Base-by-base conservation (phyloP, 2,329 filamentous ascomycete species). In the Dendrostoma leiphaemia region DNA sequence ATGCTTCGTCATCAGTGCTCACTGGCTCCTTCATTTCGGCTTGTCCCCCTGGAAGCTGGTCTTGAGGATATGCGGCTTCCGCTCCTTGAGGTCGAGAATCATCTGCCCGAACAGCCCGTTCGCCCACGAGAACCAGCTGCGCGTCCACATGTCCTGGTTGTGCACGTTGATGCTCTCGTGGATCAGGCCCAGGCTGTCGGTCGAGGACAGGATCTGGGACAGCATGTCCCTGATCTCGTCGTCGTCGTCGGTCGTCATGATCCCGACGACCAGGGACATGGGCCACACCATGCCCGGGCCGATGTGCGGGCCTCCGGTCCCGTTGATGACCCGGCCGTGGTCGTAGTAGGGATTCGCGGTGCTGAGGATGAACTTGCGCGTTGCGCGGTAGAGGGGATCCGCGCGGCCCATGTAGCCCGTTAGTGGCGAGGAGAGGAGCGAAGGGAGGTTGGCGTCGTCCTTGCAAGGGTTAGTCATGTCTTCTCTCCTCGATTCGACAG, bases 51-150 rank as follows among this genome's bases (percentile, higher is more conserved):
- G 51, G 61, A 77, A 83, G 61, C 74, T 82, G 58, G 63, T 71
- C 28, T 64, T 62, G 28, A 84, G 68, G 54, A 96, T 66, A 63
- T 85, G 75, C 10, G 90, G 90, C 67, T 90, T 90, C 67, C 90
- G 76, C 60, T 83, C 79, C 43, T 85, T 84, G 48, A 96, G 69
- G 71, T 93, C 88, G 28, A 94, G 70, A 53, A 94, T 81, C 56
- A 89, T 90, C 73, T 93, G 88, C 12, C 89, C 88, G 70, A 92
- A 94, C n/a, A 95, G 82, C 0, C 88, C 90, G 66, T 94, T 94
- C 13, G 90, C 89, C 90, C 90, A 95, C 88, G 89, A 91, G 57
- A 76, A 77, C 58, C 54, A 72, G 68, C 69, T 65, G 71, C 85
- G 71, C 13, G 85, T 88, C 67, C 85, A 89, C 21, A 80, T 74